Percentiles rank a stretch among this genome's conserved stretches.
Conservation (phyloP, 2,329 filamentous ascomycete genomes). For the Penicillium sp. region DNA sequence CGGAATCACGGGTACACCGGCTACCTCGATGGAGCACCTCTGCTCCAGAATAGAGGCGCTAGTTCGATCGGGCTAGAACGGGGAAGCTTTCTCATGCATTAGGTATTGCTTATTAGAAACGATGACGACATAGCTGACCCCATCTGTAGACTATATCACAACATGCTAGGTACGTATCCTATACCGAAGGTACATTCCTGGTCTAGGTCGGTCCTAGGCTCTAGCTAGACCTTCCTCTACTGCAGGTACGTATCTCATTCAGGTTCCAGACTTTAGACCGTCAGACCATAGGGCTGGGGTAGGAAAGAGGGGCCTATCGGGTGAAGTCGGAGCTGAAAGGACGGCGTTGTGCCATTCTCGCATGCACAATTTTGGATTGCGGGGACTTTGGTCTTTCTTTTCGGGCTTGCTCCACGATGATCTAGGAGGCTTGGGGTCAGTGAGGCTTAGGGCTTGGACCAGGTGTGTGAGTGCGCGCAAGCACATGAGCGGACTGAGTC, state of each 20-base stretch:
- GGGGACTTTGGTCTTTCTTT: constrained; percentile 13
- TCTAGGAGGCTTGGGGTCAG: background rate
- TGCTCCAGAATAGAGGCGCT: background rate
- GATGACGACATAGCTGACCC: constrained; percentile 1
- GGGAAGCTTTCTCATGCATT: background rate
- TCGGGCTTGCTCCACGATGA: constrained; percentile 2
- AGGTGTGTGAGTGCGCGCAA: background rate
- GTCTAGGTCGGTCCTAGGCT: background rate
- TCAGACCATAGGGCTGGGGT: constrained; percentile 14
- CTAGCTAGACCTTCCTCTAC: constrained; percentile 3
- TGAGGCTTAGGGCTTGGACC: background rate
- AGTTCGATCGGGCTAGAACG: background rate
- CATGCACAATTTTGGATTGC: constrained; percentile 9
- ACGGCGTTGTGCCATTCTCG: constrained; percentile 14
- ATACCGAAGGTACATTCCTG: background rate
- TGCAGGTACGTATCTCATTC: constrained; percentile 1
- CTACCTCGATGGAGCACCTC: background rate
- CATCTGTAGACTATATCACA: background rate
- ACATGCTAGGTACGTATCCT: background rate
- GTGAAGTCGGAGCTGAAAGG: constrained; percentile 16
- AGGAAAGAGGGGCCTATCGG: constrained; percentile 7
- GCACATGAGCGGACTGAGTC: background rate
- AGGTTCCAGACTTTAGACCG: background rate
- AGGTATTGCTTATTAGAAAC: background rate
- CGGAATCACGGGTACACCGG: constrained; percentile 1